Conservation (phyloP, 2,329 filamentous ascomycete genomes). For the Fusarium compactum region DNA sequence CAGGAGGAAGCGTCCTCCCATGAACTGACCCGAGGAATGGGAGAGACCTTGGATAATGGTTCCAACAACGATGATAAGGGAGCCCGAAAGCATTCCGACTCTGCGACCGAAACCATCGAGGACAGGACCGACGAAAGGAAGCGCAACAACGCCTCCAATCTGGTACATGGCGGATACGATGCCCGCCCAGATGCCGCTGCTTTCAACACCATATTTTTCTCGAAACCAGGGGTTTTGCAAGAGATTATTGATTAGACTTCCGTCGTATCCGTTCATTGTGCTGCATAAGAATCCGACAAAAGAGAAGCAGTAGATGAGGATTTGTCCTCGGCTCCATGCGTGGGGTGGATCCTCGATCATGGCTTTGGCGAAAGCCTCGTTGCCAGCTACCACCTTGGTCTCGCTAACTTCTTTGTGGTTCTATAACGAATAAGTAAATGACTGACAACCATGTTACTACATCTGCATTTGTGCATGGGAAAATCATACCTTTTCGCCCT, state of each 20-base stretch:
- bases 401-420: neutral
- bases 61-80: neutral
- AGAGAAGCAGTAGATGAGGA: slow-evolving; percentile 1
- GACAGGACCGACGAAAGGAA: neutral
- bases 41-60: neutral
- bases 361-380: slow-evolving; percentile 2
- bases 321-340: neutral
- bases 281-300: neutral
- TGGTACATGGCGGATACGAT: neutral
- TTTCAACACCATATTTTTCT: neutral
- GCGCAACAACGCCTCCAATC: neutral
- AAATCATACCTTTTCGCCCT: too few relatives aligned
- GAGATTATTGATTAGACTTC: neutral
- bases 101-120: neutral
- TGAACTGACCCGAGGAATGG: neutral
- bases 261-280: slow-evolving; percentile 1
- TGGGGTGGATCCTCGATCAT: neutral
- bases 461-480: too few relatives aligned
- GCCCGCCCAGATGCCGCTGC: neutral
- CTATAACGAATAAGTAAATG: too few relatives aligned
- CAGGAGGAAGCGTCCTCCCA: neutral
- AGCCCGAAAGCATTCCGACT: neutral
- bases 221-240: slow-evolving; percentile 1
- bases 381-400: neutral
- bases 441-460: too few relatives aligned